A percentile compares a stretch with the other conserved stretches of the same genome.
phyloP scores from a whole-genome alignment of 495 filamentous ascomycete species.

The Penicillium roqueforti region DNA sequence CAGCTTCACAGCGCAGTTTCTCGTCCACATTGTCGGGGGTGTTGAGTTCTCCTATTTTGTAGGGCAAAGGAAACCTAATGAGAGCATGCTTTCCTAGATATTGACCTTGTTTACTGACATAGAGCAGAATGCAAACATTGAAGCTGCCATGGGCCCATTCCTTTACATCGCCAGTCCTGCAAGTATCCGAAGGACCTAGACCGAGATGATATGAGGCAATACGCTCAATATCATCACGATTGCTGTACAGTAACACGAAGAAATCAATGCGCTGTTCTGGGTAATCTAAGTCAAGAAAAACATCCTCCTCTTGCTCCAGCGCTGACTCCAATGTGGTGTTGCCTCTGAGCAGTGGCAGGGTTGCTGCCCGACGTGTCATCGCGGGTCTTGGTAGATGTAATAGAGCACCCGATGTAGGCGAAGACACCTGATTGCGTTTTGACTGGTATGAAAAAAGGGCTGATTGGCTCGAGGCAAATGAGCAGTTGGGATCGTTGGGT shows the following conservation, averaged over 20 bases:
- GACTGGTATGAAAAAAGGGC: no score
- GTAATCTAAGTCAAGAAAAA: conserved; percentile 1
- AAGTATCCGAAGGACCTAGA: not conserved
- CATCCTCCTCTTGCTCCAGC: not conserved
- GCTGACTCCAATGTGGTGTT: not conserved
- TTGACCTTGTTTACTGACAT: not conserved
- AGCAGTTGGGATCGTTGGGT: no score
- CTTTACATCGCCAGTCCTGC: conserved; percentile 20
- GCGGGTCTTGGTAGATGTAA: not conserved
- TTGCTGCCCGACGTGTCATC: not conserved
- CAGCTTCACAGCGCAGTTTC: conserved; percentile 37
- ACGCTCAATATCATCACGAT: not conserved
- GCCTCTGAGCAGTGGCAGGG: conserved; percentile 1
- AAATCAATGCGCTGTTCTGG: not conserved
- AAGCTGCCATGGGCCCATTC: conserved; percentile 41
- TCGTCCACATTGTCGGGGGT: conserved; percentile 38
- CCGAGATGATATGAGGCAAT: conserved; percentile 3
- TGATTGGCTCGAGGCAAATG: no score
- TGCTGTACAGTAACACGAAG: not conserved
- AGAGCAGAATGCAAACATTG: conserved; percentile 37
- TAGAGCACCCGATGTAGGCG: no score
- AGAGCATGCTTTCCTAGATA: not conserved
- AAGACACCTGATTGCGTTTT: no score
- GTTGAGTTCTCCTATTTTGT: conserved; percentile 30
- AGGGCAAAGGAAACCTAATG: conserved; percentile 38